Evolutionary conservation across 305 asterid species (phyloP).

Genomic region (Plantago lanceolata): DNA sequence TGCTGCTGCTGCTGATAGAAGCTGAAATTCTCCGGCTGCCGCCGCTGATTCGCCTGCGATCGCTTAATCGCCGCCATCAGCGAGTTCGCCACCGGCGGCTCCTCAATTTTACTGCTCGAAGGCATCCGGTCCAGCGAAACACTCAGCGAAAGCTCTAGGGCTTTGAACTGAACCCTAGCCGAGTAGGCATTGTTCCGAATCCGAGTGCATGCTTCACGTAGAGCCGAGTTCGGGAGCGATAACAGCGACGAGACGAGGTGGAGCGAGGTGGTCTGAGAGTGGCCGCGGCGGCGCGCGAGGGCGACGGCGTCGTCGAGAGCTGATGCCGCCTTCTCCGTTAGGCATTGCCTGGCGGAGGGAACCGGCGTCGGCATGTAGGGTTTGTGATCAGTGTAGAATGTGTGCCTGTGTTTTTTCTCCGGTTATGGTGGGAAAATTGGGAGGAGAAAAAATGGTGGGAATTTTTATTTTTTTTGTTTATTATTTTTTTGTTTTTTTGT

Average conservation of each 20-base stretch:
- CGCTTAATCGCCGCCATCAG: slow-evolving; percentile 90
- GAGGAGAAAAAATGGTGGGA: neutral
- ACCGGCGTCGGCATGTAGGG: slow-evolving; percentile 80
- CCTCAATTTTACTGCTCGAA: slow-evolving; percentile 36
- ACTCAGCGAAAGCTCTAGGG: slow-evolving; percentile 74
- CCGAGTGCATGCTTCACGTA: slow-evolving; percentile 82
- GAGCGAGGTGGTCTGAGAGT: slow-evolving; percentile 84
- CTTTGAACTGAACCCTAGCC: slow-evolving; percentile 64
- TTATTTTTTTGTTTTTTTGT: too few relatives aligned
- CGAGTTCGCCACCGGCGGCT: slow-evolving; percentile 84
- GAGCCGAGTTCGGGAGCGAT: slow-evolving; percentile 55
- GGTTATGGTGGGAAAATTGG: neutral
- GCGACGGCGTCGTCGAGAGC: slow-evolving; percentile 76
- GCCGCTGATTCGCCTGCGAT: slow-evolving; percentile 80
- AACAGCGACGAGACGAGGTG: slow-evolving; percentile 76
- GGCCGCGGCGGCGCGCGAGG: slow-evolving; percentile 86
- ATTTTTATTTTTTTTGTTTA: neutral
- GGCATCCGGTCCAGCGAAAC: slow-evolving; percentile 72
- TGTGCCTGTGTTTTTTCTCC: neutral
- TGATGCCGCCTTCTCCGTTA: slow-evolving; percentile 57
- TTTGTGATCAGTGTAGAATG: too few relatives aligned
- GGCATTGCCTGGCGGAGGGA: slow-evolving; percentile 77
- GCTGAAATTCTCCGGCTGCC: slow-evolving; percentile 76
- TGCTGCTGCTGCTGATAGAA: slow-evolving; percentile 54
- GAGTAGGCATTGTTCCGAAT: slow-evolving; percentile 65